Evolutionary conservation across 2,329 filamentous ascomycete genomes (phyloP), one percentile per base, ranked within the genome.

Genomic region (Helminthosporium solani): DNA sequence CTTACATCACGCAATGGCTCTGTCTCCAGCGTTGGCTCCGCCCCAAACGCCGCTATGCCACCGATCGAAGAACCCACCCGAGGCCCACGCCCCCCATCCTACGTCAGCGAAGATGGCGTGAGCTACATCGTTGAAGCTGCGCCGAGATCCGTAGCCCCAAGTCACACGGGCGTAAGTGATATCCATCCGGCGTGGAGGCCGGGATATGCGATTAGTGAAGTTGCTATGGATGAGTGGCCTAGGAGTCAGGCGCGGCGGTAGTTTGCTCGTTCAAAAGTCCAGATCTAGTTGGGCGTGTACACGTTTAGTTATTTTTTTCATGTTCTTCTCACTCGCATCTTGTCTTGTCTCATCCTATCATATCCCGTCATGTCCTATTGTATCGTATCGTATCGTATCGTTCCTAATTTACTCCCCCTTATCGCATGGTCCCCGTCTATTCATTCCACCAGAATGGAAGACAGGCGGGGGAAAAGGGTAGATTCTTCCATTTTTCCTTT

Each of bases 61-160:
- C 4, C 34, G 9, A 12, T 11, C 3, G 35, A 38, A 3, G 28
- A 42, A 8, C 27, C 33, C 0, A 40, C 54, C 4, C n/a, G n/a
- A n/a, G 65, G 54, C 0, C 64, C 61, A 0, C 77, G 87, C 1
- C 88, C 88, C 3, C 88, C 88, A 2, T 89, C 85, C 3, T 94
- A 94, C 64, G 75, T 79, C 3, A 88, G 85, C 0, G 87, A 92
- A 8, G 85, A 90, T 57, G 87, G 87, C 0, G 79, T 90, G 4
- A 78, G 79, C 21, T 90, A 90, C 62, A 81, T 88, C 12, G 75
- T 89, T 4, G 83, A 88, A 54, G 84, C 83, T 0, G 78, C 78
- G 45, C 83, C 64, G 7, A 23, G 65, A 20, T 57, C 48, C n/a
- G 45, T 53, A 1, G 58, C 57, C 8, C 50, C 54, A 31, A 57